Percentiles rank a stretch among this genome's conserved stretches.
Evolutionary conservation across 2,329 filamentous ascomycete genomes (phyloP).

Genomic region (Tothia fuscella): DNA sequence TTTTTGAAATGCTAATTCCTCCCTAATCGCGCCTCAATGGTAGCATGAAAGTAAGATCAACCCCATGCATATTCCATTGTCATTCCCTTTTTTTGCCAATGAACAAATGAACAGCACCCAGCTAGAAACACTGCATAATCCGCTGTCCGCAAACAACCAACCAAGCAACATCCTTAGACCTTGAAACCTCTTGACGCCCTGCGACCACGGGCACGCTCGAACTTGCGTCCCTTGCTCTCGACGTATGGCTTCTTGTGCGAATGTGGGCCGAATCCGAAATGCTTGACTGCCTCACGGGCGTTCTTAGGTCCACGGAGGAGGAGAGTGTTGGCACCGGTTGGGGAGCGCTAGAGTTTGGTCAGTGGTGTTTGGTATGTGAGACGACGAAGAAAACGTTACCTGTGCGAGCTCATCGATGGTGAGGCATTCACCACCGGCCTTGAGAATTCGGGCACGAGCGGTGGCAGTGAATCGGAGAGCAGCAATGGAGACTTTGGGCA

Average conservation of each 20-base stretch:
- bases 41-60: too few species aligned
- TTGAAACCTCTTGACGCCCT: constrained; percentile 99
- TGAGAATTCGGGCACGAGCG: constrained; percentile 82
- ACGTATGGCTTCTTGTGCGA: constrained; percentile 98
- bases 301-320: constrained; percentile 98
- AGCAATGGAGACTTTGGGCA: constrained; percentile 88
- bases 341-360: constrained; percentile 52
- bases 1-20: too few species aligned
- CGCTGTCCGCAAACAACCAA: too few species aligned
- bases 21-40: too few species aligned
- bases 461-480: constrained; percentile 95
- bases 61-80: too few species aligned
- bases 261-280: constrained; percentile 98
- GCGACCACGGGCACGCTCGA: constrained; percentile 97
- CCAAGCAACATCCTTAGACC: constrained; percentile 61
- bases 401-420: constrained; percentile 93
- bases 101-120: too few species aligned
- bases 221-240: constrained; percentile 98
- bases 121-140: too few species aligned
- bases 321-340: constrained; percentile 93
- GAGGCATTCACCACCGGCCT: constrained; percentile 87
- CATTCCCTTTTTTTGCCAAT: too few species aligned
- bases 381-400: too few species aligned
- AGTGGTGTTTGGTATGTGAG: too few species aligned
- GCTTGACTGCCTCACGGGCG: constrained; percentile 92